Percentiles rank a stretch among this genome's conserved stretches.
Evolutionary conservation across 768 basidiomycete genomes (phyloP).

Genomic region (Russula sp.): DNA sequence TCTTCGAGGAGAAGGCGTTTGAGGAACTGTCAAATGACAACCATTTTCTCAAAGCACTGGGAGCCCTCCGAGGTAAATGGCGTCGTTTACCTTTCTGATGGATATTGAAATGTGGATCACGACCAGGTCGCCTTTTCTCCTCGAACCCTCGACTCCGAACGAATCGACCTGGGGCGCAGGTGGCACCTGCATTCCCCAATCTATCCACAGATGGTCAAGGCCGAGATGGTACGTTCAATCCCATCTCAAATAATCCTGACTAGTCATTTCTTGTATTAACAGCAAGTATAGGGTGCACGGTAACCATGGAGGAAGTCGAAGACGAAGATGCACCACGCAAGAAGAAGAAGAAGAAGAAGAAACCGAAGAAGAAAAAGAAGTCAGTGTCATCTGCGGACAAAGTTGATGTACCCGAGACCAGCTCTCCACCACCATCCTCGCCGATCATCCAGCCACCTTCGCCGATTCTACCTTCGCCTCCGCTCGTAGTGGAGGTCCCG

Average conservation of each 20-base stretch:
- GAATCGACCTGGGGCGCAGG: conserved; percentile 14
- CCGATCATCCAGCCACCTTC: conserved; percentile 17
- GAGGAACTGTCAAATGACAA: conserved; percentile 61
- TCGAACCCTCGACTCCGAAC: conserved; percentile 22
- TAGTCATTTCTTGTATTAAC: conserved; percentile 3
- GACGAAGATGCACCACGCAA: conserved; percentile 55
- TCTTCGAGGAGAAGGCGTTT: conserved; percentile 48
- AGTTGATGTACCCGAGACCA: conserved; percentile 28
- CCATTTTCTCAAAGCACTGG: conserved; percentile 74
- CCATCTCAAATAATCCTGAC: neutral
- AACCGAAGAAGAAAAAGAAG: conserved; percentile 66
- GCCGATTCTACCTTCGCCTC: conserved; percentile 4
- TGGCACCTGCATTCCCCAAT: neutral
- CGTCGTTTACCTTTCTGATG: neutral
- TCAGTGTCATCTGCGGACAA: conserved; percentile 34
- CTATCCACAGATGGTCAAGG: neutral
- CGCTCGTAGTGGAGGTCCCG: neutral
- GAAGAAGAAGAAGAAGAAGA: conserved; percentile 74
- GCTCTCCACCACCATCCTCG: conserved; percentile 31
- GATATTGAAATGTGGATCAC: neutral
- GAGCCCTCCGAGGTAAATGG: conserved; percentile 62
- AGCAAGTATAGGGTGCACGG: conserved; percentile 39
- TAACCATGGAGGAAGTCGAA: conserved; percentile 69
- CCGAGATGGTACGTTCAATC: neutral
- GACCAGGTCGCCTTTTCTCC: conserved; percentile 62